These are phyloP conservation scores for Leccinum laetum DNA, from an alignment of 1,284 basidiomycete genomes.

Conservation along the genomic window DNA sequence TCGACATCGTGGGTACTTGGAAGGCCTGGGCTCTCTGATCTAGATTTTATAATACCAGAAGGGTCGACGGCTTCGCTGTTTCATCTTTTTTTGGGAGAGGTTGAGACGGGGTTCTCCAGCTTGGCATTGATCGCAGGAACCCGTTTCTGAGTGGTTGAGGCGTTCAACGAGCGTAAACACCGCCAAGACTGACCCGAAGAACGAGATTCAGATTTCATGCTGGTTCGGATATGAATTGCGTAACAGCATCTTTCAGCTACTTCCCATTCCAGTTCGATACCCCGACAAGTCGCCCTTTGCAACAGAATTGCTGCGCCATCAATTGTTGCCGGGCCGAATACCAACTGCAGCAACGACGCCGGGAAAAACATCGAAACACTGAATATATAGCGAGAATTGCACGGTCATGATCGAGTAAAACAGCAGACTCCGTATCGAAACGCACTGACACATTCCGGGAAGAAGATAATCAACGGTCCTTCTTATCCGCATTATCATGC, in stretches of 20 bases:
- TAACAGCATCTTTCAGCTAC: neutral
- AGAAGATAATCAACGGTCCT: conserved; percentile 18
- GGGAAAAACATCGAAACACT: neutral
- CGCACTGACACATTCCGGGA: neutral
- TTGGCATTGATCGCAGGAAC: neutral
- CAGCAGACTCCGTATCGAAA: neutral
- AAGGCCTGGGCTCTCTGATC: neutral
- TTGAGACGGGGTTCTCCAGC: neutral
- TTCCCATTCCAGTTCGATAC: neutral
- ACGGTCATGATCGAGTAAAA: neutral
- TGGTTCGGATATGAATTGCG: neutral
- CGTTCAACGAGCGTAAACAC: neutral
- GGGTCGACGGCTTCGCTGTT: neutral
- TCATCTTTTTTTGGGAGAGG: neutral
- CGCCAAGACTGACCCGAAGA: neutral
- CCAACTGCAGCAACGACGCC: neutral
- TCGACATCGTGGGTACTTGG: conserved; percentile 13
- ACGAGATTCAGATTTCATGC: neutral
- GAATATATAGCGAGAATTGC: neutral
- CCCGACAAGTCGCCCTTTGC: neutral
- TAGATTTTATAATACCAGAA: conserved; percentile 13
- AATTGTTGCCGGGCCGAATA: neutral
- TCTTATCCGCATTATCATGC: conserved; percentile 15
- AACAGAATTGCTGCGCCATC: neutral
- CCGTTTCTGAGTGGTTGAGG: conserved; percentile 3